Evolutionary conservation across 305 asterid genomes (phyloP).

Genomic region (Andrographis paniculata): DNA sequence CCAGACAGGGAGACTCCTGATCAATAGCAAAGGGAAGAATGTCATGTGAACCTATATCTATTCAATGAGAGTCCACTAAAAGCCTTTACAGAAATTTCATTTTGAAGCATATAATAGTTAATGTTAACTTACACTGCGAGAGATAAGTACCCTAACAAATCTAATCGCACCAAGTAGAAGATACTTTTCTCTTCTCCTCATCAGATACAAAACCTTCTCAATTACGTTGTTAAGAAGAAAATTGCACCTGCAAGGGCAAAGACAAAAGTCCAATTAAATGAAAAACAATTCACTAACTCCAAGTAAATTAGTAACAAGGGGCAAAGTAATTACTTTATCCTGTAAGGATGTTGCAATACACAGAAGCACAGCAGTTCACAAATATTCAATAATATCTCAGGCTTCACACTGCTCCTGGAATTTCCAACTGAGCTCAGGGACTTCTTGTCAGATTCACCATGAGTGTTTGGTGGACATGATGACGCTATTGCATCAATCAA

Average conservation of each 20-base stretch:
- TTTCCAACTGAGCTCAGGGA: conserved; percentile 40
- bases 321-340: conserved; percentile 68
- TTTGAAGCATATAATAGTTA: too few species aligned
- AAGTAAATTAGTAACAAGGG: conserved; percentile 19
- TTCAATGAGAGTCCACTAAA: too few species aligned
- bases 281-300: conserved; percentile 12
- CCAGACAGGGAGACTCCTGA: too few species aligned
- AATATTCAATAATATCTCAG: conserved; percentile 80
- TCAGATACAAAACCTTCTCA: conserved; percentile 78
- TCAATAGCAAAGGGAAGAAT: too few species aligned
- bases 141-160: conserved; percentile 75
- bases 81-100: too few species aligned
- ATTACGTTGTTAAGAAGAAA: conserved; percentile 84
- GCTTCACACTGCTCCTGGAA: conserved; percentile 45
- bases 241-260: conserved; percentile 56
- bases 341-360: conserved; percentile 85
- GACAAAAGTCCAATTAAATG: conserved; percentile 8
- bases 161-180: conserved; percentile 91
- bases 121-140: conserved; percentile 74
- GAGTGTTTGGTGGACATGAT: conserved; percentile 49
- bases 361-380: conserved; percentile 97
- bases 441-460: conserved; percentile 29
- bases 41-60: too few species aligned
- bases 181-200: conserved; percentile 85
- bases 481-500: conserved; percentile 69